Evolutionary conservation across 2,329 filamentous ascomycete species (phyloP), one percentile per base, ranked within the genome.

Genomic region (Ceratocystis diversiconidia): DNA sequence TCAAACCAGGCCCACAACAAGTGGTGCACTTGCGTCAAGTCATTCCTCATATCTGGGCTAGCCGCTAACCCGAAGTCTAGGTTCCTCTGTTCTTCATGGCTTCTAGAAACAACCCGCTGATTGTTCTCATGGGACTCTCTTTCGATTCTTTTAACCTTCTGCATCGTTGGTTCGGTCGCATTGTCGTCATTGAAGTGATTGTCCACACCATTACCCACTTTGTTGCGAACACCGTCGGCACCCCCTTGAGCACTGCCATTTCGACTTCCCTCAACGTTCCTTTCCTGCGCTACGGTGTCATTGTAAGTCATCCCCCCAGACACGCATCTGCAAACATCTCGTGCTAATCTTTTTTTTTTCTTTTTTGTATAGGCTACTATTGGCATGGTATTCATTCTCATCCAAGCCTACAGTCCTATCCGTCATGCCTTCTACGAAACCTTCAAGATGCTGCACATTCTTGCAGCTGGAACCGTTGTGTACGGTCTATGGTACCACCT

Each of bases 131-230:
- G 66, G 84, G 87, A 71, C 87, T 97, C 73, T 92, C 89, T 74
- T 99, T 96, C 76, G 94, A 97, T 75, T 95, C 92, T 0, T 97
- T 95, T 80, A 97, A 97, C 74, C 85, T 79, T 7, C 71, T 79
- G n/a, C 77, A 79, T 68, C 75, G 89, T 69, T 94, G 89, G 89
- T 82, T 90, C 69, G 90, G 89, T 48, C 83, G 89, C 43, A 84
- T 92, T 59, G 82, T 88, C 62, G 83, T 90, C 36, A 69, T 86
- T 2, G 85, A 92, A 73, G 76, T 81, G 36, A 71, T 90, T 63
- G 78, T 86, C 2, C 90, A 95, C 75, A 87, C 85, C 5, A 72
- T 84, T 41, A 64, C 68, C 10, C 68, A 69, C 60, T 55, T 68
- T 43, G 66, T 63, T 63, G 52, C 62, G 7, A 66, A 64, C 15